Conservation (phyloP, 345 rosid genomes). For the Gynandropsis gynandra region DNA sequence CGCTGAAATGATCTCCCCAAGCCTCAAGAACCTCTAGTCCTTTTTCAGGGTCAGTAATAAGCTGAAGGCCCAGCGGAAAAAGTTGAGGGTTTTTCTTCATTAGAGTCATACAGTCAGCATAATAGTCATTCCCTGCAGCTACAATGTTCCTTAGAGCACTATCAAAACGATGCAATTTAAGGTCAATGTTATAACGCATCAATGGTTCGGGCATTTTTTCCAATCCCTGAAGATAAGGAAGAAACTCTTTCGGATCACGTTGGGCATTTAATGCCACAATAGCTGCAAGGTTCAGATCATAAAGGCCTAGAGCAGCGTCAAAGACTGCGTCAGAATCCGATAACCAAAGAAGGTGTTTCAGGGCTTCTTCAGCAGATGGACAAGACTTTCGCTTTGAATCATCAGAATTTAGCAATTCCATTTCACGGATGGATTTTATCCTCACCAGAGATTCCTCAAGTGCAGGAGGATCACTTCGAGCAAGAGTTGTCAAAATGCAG, state of each 20-base stretch:
- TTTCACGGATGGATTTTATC: conserved; percentile 78
- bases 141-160: conserved; percentile 84
- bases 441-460: conserved; percentile 82
- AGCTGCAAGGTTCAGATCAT: conserved; percentile 94
- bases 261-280: conserved; percentile 96
- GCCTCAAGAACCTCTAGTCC: conserved; percentile 68
- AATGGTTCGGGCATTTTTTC: conserved; percentile 54
- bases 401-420: conserved; percentile 61
- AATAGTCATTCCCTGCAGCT: conserved; percentile 68
- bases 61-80: conserved; percentile 68
- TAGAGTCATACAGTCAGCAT: conserved; percentile 62
- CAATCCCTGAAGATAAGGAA: conserved; percentile 87
- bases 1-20: conserved; percentile 84
- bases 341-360: conserved; percentile 93
- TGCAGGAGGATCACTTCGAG: conserved; percentile 88
- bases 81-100: conserved; percentile 74
- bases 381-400: conserved; percentile 43
- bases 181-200: conserved; percentile 82
- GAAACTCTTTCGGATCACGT: conserved; percentile 93
- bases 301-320: conserved; percentile 93
- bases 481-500: conserved; percentile 89
- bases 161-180: conserved; percentile 66
- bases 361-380: conserved; percentile 94
- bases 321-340: conserved; percentile 87
- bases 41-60: conserved; percentile 54